A percentile compares a stretch with the other conserved stretches of the same genome.
phyloP scores from a whole-genome alignment of 305 asterid genomes.

The Fraxinus greggii region DNA sequence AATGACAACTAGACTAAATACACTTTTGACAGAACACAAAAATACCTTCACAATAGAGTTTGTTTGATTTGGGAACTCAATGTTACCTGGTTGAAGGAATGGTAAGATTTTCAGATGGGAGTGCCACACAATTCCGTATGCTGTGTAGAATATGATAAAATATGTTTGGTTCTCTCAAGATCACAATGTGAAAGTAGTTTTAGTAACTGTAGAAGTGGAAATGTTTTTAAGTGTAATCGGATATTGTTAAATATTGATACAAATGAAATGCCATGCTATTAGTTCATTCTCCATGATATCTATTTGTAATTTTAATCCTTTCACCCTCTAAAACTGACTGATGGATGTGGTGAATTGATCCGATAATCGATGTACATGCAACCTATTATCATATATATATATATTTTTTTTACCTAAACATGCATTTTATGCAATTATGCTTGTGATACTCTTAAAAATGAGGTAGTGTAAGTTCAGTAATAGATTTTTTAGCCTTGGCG shows the following conservation, averaged over 20 bases:
- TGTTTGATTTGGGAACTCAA: not conserved
- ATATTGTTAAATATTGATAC: not conserved
- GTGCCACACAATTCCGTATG: not conserved
- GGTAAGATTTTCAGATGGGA: not conserved
- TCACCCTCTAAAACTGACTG: not conserved
- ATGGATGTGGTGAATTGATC: not conserved
- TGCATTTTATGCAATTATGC: not conserved
- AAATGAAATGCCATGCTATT: not conserved
- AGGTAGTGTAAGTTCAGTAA: not conserved
- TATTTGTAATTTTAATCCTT: not conserved
- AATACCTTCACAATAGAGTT: not conserved
- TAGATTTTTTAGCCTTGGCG: not conserved
- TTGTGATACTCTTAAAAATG: not conserved
- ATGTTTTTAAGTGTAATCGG: not conserved
- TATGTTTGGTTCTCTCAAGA: not conserved
- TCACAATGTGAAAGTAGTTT: not conserved
- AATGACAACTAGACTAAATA: not conserved
- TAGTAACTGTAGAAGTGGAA: not conserved
- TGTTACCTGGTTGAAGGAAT: not conserved
- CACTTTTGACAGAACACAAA: not conserved
- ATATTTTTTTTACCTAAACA: not conserved
- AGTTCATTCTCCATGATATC: not conserved
- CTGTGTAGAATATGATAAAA: not conserved
- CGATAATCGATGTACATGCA: not conserved
- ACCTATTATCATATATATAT: not conserved